phyloP scores from a whole-genome alignment of 2,329 filamentous ascomycete species.

The Stemphylium lycopersici region DNA sequence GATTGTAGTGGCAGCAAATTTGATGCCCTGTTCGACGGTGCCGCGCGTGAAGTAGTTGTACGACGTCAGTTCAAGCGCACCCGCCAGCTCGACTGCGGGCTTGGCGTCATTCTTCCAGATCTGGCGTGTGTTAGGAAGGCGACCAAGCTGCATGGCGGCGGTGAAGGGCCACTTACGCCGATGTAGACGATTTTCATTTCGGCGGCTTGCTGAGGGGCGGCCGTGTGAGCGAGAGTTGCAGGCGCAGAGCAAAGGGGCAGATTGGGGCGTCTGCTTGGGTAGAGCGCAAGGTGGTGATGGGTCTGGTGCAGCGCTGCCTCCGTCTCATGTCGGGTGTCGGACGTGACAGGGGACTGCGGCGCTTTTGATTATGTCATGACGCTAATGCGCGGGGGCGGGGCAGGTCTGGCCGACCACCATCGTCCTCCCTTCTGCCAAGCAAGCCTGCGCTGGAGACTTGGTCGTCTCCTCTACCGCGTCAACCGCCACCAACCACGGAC shows the following conservation, averaged over 20 bases:
- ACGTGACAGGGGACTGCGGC: constrained; percentile 2
- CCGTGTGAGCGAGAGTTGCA: not conserved
- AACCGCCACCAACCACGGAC: not conserved
- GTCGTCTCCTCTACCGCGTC: not conserved
- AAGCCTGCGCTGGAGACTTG: constrained; percentile 12
- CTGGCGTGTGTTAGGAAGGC: constrained; percentile 52
- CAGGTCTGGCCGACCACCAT: constrained; percentile 23
- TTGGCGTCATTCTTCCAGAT: constrained; percentile 79
- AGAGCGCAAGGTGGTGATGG: not conserved
- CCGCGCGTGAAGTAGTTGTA: constrained; percentile 76
- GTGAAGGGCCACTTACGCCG: constrained; percentile 65
- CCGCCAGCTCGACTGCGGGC: constrained; percentile 72
- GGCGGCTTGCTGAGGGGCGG: constrained; percentile 10
- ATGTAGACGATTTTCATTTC: constrained; percentile 88
- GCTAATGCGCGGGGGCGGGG: constrained; percentile 32
- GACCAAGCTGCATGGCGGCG: constrained; percentile 13
- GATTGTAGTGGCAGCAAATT: constrained; percentile 51
- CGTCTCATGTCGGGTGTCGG: not conserved
- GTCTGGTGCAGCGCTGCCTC: not conserved
- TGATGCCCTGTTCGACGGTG: too few relatives aligned
- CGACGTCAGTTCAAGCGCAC: constrained; percentile 76
- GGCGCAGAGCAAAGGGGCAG: too few relatives aligned
- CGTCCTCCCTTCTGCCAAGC: constrained; percentile 23
- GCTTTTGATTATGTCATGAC: constrained; percentile 23
- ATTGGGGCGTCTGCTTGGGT: not conserved